Conservation (phyloP, 768 basidiomycete genomes). For the Leccinum variicolor region DNA sequence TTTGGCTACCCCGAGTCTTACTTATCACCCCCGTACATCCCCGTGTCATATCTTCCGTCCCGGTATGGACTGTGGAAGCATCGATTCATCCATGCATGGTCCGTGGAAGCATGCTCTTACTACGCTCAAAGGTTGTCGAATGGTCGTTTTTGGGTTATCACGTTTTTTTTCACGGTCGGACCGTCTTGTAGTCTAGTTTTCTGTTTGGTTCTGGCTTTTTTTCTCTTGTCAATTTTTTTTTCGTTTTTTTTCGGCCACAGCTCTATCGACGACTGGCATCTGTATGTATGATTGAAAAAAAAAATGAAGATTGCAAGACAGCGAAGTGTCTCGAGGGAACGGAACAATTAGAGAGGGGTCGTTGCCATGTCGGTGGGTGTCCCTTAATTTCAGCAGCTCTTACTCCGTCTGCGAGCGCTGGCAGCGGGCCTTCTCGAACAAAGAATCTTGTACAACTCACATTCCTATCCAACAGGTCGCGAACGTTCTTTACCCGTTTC, state of each 20-base stretch:
- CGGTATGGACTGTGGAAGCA: constrained; percentile 29
- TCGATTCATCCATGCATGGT: constrained; percentile 23
- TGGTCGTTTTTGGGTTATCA: constrained; percentile 33
- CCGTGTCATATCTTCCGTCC: constrained; percentile 22
- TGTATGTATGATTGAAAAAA: constrained; percentile 33
- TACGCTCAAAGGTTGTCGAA: constrained; percentile 30
- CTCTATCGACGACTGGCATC: constrained; percentile 20
- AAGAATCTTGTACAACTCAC: constrained; percentile 16
- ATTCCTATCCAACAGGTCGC: constrained; percentile 12
- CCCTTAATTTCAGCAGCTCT: constrained; percentile 20
- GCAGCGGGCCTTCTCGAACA: constrained; percentile 16
- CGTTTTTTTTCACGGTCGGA: constrained; percentile 28
- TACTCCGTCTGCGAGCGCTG: constrained; percentile 9
- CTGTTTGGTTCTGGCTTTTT: constrained; percentile 13
- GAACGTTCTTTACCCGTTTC: constrained; percentile 25
- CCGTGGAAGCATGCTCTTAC: constrained; percentile 28
- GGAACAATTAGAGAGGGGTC: neutral
- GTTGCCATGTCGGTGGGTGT: constrained; percentile 29
- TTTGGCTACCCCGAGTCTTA: constrained; percentile 19
- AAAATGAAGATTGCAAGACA: constrained; percentile 10
- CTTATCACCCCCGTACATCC: constrained; percentile 19
- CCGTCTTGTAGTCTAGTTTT: constrained; percentile 35
- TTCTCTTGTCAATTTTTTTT: constrained; percentile 1
- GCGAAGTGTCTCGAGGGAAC: neutral
- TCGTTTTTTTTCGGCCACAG: constrained; percentile 19